Evolutionary conservation across 257 asterid species (phyloP), one percentile per base, ranked within the genome.

Genomic region (Rubia yunnanensis): DNA sequence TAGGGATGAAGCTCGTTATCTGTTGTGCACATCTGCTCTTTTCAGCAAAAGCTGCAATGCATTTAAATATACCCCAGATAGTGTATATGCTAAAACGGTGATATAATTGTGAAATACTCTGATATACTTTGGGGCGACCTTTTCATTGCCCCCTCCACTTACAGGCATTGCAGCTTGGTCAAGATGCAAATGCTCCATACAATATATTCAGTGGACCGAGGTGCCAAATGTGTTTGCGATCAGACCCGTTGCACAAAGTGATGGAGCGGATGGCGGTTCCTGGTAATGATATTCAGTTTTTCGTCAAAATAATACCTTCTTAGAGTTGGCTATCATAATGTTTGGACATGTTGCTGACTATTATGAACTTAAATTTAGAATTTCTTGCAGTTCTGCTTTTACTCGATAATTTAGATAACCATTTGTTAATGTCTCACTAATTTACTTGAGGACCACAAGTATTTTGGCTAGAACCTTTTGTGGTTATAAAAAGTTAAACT

Each of bases 171-270:
- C 95, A 86, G 76, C 78, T 80, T 74, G 83, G 95, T 41, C 88
- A 86, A 73, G 91, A 86, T 73, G 83, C 85, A 53, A 72, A 55
- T 72, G 78, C 89, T 60, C 76, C 91, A 41, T 70, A 38, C 74
- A 86, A 81, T 61, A 66, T 76, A 66, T 76, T 74, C 76, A 80
- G 66, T 76, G 85, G 84, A 41, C 88, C 84, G 84, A 79, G 95
- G 74, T 86, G 95, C 69, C 91, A 84, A 54, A 86, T 86, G 95
- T 86, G 95, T 72, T 81, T 86, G 75, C 78, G 86, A 39, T 80
- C 91, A 11, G 91, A 86, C 71, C 83, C 91, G 60, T 73, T 86
- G 77, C 91, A 82, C 54, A 82, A 86, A 79, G 84, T 86, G 71
- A 82, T 86, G 91, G 91, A 86, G 75, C 82, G 91, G 65, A 76